Conservation (phyloP, 805 yeast species). For the Isabelozyma gotoi region DNA sequence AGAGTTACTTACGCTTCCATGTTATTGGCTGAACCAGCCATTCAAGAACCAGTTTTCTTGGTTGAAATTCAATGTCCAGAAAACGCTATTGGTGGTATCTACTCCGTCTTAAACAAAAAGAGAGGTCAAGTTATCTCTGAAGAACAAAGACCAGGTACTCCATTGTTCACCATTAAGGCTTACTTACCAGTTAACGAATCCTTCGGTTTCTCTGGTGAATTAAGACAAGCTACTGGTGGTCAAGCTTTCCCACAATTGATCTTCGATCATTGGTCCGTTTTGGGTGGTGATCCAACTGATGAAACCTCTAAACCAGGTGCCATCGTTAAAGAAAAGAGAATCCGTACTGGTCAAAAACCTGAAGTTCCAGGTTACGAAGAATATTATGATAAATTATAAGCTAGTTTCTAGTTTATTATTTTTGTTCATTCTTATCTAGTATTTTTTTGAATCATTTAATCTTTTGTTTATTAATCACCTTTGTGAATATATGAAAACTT, state of each 20-base stretch:
- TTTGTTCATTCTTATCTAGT: background rate
- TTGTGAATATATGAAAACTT: background rate
- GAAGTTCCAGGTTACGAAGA: conserved; percentile 99
- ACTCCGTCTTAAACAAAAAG: conserved; percentile 98
- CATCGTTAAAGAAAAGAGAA: conserved; percentile 65
- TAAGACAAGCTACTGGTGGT: conserved; percentile 99
- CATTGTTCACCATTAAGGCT: conserved; percentile 99
- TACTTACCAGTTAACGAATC: conserved; percentile 99
- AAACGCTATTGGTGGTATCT: conserved; percentile 99
- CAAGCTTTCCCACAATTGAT: conserved; percentile 99
- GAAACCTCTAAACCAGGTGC: conserved; percentile 67
- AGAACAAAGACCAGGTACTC: conserved; percentile 99
- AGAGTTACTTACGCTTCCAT: conserved; percentile 98
- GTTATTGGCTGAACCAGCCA: conserved; percentile 97
- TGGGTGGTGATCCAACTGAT: conserved; percentile 92
- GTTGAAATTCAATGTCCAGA: conserved; percentile 99
- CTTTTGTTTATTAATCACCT: background rate
- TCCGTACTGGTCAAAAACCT: conserved; percentile 96
- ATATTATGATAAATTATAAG: conserved; percentile 89
- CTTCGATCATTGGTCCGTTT: conserved; percentile 96
- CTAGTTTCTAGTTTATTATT: conserved; percentile 4
- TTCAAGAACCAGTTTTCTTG: conserved; percentile 98
- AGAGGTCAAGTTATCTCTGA: conserved; percentile 99
- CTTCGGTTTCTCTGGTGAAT: conserved; percentile 99
- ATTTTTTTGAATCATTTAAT: background rate